Conservation (phyloP, 2,329 filamentous ascomycete species). For the Cordyceps sp. region DNA sequence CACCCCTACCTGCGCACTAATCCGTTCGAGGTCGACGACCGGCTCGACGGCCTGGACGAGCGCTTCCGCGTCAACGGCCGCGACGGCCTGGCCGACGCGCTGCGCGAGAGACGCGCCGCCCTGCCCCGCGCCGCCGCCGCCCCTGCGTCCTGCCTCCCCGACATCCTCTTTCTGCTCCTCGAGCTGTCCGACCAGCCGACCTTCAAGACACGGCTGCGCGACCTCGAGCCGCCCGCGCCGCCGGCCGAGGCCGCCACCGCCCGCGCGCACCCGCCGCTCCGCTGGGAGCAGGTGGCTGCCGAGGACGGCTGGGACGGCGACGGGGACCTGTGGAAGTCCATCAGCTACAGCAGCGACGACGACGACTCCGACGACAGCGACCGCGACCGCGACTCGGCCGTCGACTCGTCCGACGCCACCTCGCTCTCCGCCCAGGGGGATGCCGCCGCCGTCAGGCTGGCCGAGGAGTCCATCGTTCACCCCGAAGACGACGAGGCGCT, state of each 20-base stretch:
- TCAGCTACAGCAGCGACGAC: slow-evolving; percentile 49
- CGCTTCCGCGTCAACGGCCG: slow-evolving; percentile 69
- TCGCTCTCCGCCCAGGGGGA: slow-evolving; percentile 15
- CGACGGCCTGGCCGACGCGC: slow-evolving; percentile 60
- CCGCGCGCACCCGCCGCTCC: slow-evolving; percentile 34
- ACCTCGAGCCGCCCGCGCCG: slow-evolving; percentile 36
- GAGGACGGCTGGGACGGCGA: slow-evolving; percentile 60
- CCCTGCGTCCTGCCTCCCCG: slow-evolving; percentile 56
- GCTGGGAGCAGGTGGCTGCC: slow-evolving; percentile 63
- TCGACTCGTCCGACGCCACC: slow-evolving; percentile 20
- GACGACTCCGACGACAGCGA: slow-evolving; percentile 34
- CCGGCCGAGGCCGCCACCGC: slow-evolving; percentile 25
- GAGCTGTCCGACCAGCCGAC: slow-evolving; percentile 69
- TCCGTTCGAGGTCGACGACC: slow-evolving; percentile 53
- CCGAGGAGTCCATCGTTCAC: slow-evolving; percentile 17
- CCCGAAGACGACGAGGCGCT: slow-evolving; percentile 15
- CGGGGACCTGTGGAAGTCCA: slow-evolving; percentile 51
- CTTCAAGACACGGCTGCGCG: slow-evolving; percentile 47
- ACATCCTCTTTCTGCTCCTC: slow-evolving; percentile 62
- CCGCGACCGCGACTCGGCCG: slow-evolving; percentile 17
- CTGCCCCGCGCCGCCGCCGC: slow-evolving; percentile 25
- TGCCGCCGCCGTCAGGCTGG: slow-evolving; percentile 8
- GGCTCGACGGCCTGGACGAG: slow-evolving; percentile 61
- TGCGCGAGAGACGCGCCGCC: slow-evolving; percentile 41
- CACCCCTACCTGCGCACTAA: slow-evolving; percentile 50